Base-by-base conservation (phyloP, 352 stramenopile genomes). In the Pilasporangium apinafurcum region DNA sequence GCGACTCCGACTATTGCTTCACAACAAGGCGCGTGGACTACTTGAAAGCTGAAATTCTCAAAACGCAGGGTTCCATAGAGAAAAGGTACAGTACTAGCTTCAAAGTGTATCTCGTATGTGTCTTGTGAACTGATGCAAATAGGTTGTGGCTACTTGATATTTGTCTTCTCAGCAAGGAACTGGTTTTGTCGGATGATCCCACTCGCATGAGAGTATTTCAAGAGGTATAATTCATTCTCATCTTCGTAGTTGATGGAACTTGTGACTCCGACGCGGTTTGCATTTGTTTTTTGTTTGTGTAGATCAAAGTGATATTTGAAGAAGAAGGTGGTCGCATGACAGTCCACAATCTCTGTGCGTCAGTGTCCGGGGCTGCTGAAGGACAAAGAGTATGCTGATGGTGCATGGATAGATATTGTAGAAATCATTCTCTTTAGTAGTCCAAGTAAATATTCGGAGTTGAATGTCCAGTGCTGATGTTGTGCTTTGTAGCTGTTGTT, bases 241-340 rank as follows among this genome's bases (percentile, higher is more conserved):
- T 16, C 12, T 30, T 10, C 27, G 12, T 2, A 7, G 8, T 26
- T 13, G 27, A 2, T 30, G 16, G 14, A 20, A 3, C 20, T 14
- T 6, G 14, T 36, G 14, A 36, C 7, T 36, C 50, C 59, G 13
- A 36, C 42, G 36, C 54, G 50, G 6, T 43, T 18, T 31, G 21
- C 26, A 35, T 5, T 18, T 48, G 7, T 8, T 26, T 4, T 21
- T 12, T 26, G 29, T 46, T 24, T 38, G 13, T 16, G 16, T 12
- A 65, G 59, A 42, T 73, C 9, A 38, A 45, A 33, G 52, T 59
- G 12, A 51, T 75, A 20, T 75, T 71, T 37, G 34, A 58, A 18
- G 63, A 63, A 4, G 63, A 75, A 58, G 56, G 60, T 4, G 48
- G 26, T n/a, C n/a, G n/a, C n/a, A 34, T 34, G 18, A 24, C 29